Evolutionary conservation across 129 eudicot genomes (phyloP).

Genomic region (Daucus carota): DH1_v3.0 NC_030381.2:36204501-36205000

Average conservation of each 20-base stretch:
- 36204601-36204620: neutral
- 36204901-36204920: neutral
- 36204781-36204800: neutral
- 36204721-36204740: neutral
- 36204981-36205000: conserved; percentile 74
- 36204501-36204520: neutral
- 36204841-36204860: neutral
- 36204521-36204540: neutral
- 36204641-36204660: neutral
- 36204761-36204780: neutral
- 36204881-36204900: neutral
- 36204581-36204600: neutral
- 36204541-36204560: neutral
- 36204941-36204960: conserved; percentile 95
- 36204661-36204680: neutral
- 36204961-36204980: conserved; percentile 96
- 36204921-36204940: conserved; percentile 8
- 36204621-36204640: neutral
- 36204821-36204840: neutral
- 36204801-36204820: neutral
- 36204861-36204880: neutral
- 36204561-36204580: neutral
- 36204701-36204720: neutral
- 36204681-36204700: neutral
- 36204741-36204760: neutral